Evolutionary conservation across 768 basidiomycete species (phyloP).

Genomic region (Mycena vulgaris): DNA sequence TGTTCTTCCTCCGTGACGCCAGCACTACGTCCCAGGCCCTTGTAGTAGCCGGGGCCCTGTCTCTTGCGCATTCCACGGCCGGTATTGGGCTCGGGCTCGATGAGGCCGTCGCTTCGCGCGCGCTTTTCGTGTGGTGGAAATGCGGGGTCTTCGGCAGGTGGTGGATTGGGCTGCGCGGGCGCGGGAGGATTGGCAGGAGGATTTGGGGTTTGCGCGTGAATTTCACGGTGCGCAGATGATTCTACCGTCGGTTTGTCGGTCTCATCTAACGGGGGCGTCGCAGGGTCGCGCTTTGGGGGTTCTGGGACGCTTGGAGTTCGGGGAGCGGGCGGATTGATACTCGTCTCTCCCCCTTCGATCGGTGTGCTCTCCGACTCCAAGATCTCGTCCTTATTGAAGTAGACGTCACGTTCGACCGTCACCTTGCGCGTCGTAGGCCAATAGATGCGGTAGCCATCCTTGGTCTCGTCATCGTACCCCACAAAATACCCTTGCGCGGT

Average conservation of each 20-base stretch:
- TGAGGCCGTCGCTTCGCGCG: constrained; percentile 8
- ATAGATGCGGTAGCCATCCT: constrained; percentile 48
- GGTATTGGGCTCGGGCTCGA: constrained; percentile 28
- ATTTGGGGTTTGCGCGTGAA: not conserved
- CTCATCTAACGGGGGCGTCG: not conserved
- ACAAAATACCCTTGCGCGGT: constrained; percentile 40
- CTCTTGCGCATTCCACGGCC: constrained; percentile 22
- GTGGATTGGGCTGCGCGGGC: not conserved
- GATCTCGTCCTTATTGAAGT: constrained; percentile 40
- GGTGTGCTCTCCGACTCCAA: constrained; percentile 37
- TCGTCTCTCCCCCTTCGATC: constrained; percentile 49
- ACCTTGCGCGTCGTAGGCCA: constrained; percentile 45
- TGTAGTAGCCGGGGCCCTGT: constrained; percentile 15
- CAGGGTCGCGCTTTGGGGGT: not conserved
- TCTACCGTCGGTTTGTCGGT: not conserved
- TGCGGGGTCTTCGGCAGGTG: constrained; percentile 3
- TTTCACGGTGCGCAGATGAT: constrained; percentile 7
- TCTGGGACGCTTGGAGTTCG: not conserved
- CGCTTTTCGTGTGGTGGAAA: constrained; percentile 30
- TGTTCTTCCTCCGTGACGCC: constrained; percentile 6
- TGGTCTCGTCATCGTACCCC: constrained; percentile 43
- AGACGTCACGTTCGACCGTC: constrained; percentile 45
- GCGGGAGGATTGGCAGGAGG: not conserved
- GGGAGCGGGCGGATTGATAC: constrained; percentile 21
- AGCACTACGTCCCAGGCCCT: not conserved